Evolutionary conservation across 495 filamentous ascomycete species (phyloP).

Genomic region (Aspergillus ostianus): DNA sequence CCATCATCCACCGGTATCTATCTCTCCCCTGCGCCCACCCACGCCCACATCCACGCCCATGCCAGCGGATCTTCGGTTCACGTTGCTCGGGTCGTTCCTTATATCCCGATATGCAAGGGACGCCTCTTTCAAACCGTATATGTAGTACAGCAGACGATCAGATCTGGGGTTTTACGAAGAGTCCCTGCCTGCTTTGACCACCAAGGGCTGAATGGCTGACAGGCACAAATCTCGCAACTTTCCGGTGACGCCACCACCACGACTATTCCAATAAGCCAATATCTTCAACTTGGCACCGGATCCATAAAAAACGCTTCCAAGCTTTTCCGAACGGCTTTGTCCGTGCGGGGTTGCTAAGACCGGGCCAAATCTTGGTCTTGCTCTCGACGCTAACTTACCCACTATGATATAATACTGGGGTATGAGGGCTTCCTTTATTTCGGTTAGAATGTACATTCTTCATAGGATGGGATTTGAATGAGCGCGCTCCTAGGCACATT

Average conservation of each 20-base stretch:
- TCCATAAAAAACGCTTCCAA: neutral
- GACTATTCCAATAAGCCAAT: neutral
- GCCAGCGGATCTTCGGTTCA: too few species aligned
- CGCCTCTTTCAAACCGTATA: neutral
- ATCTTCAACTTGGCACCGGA: neutral
- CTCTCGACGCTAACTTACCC: neutral
- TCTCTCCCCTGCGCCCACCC: too few species aligned
- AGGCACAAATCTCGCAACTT: too few species aligned
- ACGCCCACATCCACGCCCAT: too few species aligned
- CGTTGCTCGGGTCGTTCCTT: neutral
- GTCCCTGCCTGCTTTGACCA: neutral
- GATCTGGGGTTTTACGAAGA: neutral
- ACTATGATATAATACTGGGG: neutral
- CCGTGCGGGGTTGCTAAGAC: neutral
- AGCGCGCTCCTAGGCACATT: too few species aligned
- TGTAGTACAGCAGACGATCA: too few species aligned
- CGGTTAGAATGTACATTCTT: neutral
- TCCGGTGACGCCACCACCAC: neutral
- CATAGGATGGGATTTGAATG: too few species aligned
- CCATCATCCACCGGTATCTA: too few species aligned
- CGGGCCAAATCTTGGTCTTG: neutral
- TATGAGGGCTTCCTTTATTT: neutral
- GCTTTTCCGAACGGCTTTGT: neutral
- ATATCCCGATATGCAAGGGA: neutral
- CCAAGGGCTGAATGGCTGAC: too few species aligned